Base-by-base conservation (phyloP, 805 yeast species). In the Wickerhamiella slavikovae region DNA sequence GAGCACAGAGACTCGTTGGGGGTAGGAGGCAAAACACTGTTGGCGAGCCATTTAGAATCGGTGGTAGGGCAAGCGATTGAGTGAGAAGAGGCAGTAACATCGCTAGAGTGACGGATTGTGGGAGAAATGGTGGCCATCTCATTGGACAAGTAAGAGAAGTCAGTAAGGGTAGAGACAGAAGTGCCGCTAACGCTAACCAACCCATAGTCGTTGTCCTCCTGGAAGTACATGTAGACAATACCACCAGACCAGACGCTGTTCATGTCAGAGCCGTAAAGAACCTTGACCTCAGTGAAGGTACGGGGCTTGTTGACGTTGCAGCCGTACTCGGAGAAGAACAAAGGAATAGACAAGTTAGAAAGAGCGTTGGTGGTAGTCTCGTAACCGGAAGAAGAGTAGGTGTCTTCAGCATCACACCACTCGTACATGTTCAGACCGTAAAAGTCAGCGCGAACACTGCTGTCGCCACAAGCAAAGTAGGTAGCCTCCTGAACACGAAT, bases 221-320 rank as follows among this genome's bases (percentile, higher is more conserved):
- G 69, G 51, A 72, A 76, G 58, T 77, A 79, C 89, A 77, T 77
- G 64, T 80, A 79, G 31, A 77, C 85, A 43, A 79, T 76, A 54
- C 93, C 93, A 48, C 93, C 93, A 24, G 91, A 77, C 89, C 91
- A 80, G 30, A 79, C 83, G 44, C 68, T 76, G 28, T 89, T 73
- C 93, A 79, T 79, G 17, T 76, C 55, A 36, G 54, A 58, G 19
- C 70, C 53, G 56, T 62, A 79, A 5, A 79, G 50, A 4, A 82
- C 64, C 11, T 58, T 63, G 35, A 79, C 77, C 48, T 79, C 93
- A 21, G 71, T 60, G 57, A 79, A 79, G 43, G 62, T 57, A 53
- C 93, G 68, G 36, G 93, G 93, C 44, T 60, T 57, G 24, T 61
- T 66, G 13, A 57, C 58, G 49, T 77, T 80, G 61, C 93, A 79